Evolutionary conservation across 176 grass and related monocot genomes (phyloP), one percentile per base, ranked within the genome.

Genomic region (Rhynchospora breviuscula): DNA sequence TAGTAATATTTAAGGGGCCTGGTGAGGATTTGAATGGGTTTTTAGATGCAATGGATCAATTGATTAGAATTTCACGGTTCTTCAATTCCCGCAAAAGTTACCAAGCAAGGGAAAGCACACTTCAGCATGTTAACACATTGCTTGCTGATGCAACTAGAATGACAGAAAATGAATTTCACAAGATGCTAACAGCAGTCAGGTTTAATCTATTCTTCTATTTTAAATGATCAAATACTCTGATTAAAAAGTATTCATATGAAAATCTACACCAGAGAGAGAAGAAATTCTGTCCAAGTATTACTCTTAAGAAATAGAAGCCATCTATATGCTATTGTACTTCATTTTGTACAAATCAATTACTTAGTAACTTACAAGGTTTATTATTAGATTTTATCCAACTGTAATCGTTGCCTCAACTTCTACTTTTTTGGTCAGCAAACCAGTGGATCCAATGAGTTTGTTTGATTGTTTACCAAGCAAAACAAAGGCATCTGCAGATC

Each of bases 101-200:
- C 4, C 56, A 3, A 68, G 76, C n/a, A 10, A 86, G 59, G 12
- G 85, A 88, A 21, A 65, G 62, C 10, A 81, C 82, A 46, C 79
- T 87, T 21, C 83, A 65, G 46, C 91, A 63, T 65, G 68, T 81
- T 12, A 84, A 88, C 10, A 46, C 68, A 67, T 84, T 93, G 81
- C 78, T 93, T 52, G 61, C 12, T 57, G 86, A 87, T 63, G 89
- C 89, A 14, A 62, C 78, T 10, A 18, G 35, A 8, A 89, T 81
- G 72, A 23, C 89, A 54, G 94, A 84, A 69, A 81, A 85, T 59
- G 87, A 97, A 79, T 93, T 97, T 81, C 85, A 63, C 4, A 83
- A 89, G 65, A 60, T 83, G 67, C 68, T 93, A 62, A 66, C 64
- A 33, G 72, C 59, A 82, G 86, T 65, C 84, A 93, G 91, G 94